Conservation (phyloP, 805 yeast species). For the Blastobotrys parvus region DNA sequence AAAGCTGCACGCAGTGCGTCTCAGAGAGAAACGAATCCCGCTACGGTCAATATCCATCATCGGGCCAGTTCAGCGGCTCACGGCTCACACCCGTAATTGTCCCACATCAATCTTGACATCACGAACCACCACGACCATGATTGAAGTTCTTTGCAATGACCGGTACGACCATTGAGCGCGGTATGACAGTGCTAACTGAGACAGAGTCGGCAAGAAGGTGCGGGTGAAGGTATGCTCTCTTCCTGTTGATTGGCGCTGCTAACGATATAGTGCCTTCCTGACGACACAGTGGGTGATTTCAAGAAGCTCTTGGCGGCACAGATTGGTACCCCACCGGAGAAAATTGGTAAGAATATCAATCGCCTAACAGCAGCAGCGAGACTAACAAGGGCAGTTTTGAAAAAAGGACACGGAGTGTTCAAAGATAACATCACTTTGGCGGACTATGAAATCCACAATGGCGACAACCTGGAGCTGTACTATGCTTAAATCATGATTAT, state of each 20-base stretch:
- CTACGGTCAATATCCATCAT: no score
- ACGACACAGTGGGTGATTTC: conserved; percentile 84
- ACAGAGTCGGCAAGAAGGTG: conserved; percentile 76
- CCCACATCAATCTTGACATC: no score
- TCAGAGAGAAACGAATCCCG: no score
- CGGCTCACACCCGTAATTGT: no score
- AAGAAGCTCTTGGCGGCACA: conserved; percentile 78
- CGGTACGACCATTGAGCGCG: conserved; percentile 33
- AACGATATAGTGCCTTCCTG: conserved; percentile 74
- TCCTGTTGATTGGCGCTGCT: conserved; percentile 9
- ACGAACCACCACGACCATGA: conserved; percentile 36
- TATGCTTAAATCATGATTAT: background rate
- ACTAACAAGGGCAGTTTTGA: conserved; percentile 43
- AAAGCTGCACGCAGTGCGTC: no score
- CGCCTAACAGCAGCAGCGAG: background rate
- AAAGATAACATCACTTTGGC: conserved; percentile 87
- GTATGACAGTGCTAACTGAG: conserved; percentile 1
- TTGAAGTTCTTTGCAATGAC: conserved; percentile 66
- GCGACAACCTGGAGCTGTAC: conserved; percentile 78
- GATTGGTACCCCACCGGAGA: conserved; percentile 64
- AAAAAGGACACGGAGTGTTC: conserved; percentile 75
- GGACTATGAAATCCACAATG: conserved; percentile 93
- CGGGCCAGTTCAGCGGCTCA: no score
- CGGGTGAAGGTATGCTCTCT: no score
- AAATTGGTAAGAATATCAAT: conserved; percentile 27